These are phyloP conservation scores for Gnomoniopsis smithogilvyi DNA, from an alignment of 2,329 filamentous ascomycete genomes.

Conservation along the genomic window DNA sequence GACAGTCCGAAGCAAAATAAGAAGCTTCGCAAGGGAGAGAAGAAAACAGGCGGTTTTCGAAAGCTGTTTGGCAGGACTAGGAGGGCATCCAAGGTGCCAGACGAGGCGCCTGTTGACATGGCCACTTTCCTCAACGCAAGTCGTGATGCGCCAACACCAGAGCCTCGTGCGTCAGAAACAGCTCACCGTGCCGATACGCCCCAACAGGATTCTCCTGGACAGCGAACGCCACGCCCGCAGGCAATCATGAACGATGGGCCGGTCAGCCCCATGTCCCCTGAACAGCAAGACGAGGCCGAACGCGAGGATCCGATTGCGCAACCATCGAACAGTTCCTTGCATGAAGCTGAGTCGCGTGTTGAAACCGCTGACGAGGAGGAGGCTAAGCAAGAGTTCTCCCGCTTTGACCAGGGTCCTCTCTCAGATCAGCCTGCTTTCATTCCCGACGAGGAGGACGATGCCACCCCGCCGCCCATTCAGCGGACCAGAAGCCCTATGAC, in stretches of 20 bases:
- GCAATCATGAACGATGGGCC: neutral
- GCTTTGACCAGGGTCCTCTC: constrained; percentile 87
- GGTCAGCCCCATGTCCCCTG: constrained; percentile 19
- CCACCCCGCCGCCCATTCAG: constrained; percentile 49
- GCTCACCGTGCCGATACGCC: constrained; percentile 11
- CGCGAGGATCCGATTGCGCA: constrained; percentile 37
- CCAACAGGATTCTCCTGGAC: constrained; percentile 9
- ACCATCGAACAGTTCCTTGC: constrained; percentile 31
- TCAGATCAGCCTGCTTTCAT: constrained; percentile 81
- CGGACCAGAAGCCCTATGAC: constrained; percentile 33
- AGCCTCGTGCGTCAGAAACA: neutral
- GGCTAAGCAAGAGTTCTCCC: constrained; percentile 57
- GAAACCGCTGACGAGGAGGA: constrained; percentile 57
- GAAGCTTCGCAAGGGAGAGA: constrained; percentile 24
- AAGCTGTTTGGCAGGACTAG: constrained; percentile 67
- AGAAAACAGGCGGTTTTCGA: constrained; percentile 46
- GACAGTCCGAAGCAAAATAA: constrained; percentile 44
- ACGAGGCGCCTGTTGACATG: constrained; percentile 49
- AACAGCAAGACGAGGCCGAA: constrained; percentile 20
- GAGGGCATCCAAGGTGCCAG: constrained; percentile 52
- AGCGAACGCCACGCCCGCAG: neutral
- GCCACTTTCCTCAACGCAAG: constrained; percentile 48
- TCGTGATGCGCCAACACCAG: constrained; percentile 10
- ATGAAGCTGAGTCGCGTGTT: constrained; percentile 54
- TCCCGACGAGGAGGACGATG: constrained; percentile 47